These are phyloP conservation scores for Hymenoscyphus albidus DNA, from an alignment of 2,329 filamentous ascomycete species.

Conservation along the genomic window DNA sequence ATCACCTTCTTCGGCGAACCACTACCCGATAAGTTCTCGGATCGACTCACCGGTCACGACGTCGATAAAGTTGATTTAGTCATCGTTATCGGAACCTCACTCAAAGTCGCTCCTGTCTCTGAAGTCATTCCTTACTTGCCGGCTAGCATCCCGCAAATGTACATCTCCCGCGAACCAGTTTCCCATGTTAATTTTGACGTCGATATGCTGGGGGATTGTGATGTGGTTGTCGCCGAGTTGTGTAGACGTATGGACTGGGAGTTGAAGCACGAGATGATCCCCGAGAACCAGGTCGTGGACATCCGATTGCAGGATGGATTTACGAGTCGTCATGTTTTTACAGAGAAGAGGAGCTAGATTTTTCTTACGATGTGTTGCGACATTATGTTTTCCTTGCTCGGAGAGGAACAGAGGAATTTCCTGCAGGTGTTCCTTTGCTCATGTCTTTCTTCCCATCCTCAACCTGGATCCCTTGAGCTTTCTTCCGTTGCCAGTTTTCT, in stretches of 20 bases:
- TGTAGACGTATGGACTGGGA: slow-evolving; percentile 79
- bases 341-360: slow-evolving; percentile 7
- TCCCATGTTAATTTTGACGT: slow-evolving; percentile 93
- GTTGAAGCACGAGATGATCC: slow-evolving; percentile 77
- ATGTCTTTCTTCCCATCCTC: not conserved
- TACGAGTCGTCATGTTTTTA: slow-evolving; percentile 43
- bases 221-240: slow-evolving; percentile 83
- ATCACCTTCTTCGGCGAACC: slow-evolving; percentile 97
- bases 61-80: slow-evolving; percentile 79
- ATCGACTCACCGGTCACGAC: slow-evolving; percentile 77
- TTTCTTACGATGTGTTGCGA: not conserved
- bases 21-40: slow-evolving; percentile 78
- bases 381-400: not conserved
- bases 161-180: slow-evolving; percentile 81
- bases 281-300: slow-evolving; percentile 58
- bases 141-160: slow-evolving; percentile 79
- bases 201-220: slow-evolving; percentile 91
- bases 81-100: slow-evolving; percentile 90
- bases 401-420: not conserved
- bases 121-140: slow-evolving; percentile 83
- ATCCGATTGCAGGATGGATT: slow-evolving; percentile 49
- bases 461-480: not conserved
- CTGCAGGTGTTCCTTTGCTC: not conserved
- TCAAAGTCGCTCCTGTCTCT: slow-evolving; percentile 93
- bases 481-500: not conserved